A percentile compares a stretch with the other conserved stretches of the same genome.
Conservation (phyloP, 306 rosid species). For the Casuarina equisetifolia region DNA sequence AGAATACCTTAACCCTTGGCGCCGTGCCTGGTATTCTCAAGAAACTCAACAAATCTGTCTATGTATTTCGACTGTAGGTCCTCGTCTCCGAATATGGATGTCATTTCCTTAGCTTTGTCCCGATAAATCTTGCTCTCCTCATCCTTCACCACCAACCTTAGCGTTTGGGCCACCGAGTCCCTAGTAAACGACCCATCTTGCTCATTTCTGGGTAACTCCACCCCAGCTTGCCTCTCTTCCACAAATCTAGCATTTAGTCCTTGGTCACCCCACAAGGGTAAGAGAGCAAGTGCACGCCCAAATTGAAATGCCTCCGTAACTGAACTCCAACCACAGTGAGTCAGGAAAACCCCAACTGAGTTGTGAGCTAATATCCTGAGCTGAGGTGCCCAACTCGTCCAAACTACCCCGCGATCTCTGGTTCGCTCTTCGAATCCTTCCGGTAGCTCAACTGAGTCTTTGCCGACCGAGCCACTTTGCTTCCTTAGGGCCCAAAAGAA, state of each 20-base stretch:
- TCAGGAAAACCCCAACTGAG: conserved; percentile 51
- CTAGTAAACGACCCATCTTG: conserved; percentile 31
- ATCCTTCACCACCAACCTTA: conserved; percentile 31
- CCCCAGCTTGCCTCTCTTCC: conserved; percentile 36
- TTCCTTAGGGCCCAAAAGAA: conserved; percentile 62
- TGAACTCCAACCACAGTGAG: conserved; percentile 60
- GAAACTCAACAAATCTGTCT: conserved; percentile 33
- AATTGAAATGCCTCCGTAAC: conserved; percentile 31
- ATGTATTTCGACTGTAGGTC: conserved; percentile 23
- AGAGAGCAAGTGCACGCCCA: conserved; percentile 17
- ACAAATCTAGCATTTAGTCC: conserved; percentile 29
- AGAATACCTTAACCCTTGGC: not conserved
- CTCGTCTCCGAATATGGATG: conserved; percentile 11
- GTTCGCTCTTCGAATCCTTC: conserved; percentile 50
- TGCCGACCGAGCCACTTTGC: conserved; percentile 6
- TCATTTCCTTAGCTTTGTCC: conserved; percentile 32
- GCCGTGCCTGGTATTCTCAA: conserved; percentile 3
- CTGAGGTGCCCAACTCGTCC: conserved; percentile 62
- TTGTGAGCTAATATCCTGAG: conserved; percentile 49
- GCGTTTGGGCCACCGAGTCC: conserved; percentile 22
- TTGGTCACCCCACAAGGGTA: conserved; percentile 29
- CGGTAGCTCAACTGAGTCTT: conserved; percentile 37
- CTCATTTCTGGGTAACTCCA: conserved; percentile 31
- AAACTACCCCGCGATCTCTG: conserved; percentile 43
- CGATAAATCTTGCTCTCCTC: conserved; percentile 37